These are phyloP conservation scores for Dipteronia sinensis DNA, from an alignment of 345 rosid genomes.

Conservation along the genomic window DNA sequence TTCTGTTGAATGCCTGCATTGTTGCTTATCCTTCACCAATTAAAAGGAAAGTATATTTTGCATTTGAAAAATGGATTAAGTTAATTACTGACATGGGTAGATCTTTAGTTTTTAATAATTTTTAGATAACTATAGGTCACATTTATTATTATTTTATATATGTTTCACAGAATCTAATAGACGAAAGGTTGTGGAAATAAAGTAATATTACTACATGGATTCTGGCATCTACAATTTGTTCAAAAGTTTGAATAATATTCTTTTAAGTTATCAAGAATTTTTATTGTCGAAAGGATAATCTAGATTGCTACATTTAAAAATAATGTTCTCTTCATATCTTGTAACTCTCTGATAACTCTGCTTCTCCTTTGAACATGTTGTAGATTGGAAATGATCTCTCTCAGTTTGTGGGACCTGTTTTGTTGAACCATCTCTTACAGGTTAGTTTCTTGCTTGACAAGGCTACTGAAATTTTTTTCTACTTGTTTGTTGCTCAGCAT, in stretches of 20 bases:
- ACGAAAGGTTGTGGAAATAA: background rate
- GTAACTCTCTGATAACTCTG: slow-evolving; percentile 27
- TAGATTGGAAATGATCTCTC: slow-evolving; percentile 83
- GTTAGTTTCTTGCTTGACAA: slow-evolving; percentile 40
- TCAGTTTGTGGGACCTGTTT: slow-evolving; percentile 81
- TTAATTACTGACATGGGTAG: background rate
- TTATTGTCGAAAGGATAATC: background rate
- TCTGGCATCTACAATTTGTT: slow-evolving; percentile 13
- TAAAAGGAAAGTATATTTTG: background rate
- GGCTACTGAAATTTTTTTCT: slow-evolving; percentile 1
- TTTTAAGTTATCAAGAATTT: background rate
- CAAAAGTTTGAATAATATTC: background rate
- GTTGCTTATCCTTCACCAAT: background rate
- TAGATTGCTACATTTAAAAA: slow-evolving; percentile 7
- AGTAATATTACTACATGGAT: background rate
- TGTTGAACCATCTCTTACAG: slow-evolving; percentile 76
- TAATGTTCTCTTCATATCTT: slow-evolving; percentile 26
- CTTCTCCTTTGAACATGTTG: slow-evolving; percentile 38
- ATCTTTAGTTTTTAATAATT: background rate
- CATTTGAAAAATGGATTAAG: slow-evolving; percentile 1
- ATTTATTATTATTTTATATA: background rate
- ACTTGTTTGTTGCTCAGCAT: background rate
- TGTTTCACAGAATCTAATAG: background rate
- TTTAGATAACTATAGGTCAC: background rate
- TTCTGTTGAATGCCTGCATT: background rate